Base-by-base conservation (phyloP, 2,329 filamentous ascomycete species). In the Periglandula ipomoeae region DNA sequence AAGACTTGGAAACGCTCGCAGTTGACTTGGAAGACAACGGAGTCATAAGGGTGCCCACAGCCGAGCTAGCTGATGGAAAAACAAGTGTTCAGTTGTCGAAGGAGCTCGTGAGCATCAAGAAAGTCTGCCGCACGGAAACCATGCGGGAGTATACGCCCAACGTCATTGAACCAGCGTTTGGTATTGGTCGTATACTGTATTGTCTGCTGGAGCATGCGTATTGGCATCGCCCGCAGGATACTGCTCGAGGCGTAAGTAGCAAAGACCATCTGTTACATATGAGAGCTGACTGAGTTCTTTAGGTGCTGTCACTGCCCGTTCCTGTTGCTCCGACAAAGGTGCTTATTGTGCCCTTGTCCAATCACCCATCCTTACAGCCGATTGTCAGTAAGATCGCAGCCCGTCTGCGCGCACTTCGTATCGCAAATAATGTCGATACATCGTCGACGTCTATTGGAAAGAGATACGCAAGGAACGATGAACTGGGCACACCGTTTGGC, bases 141-240 rank as follows among this genome's bases (percentile, higher is more conserved):
- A n/a, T n/a, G n/a, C n/a, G 93, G 59, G 90, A 96, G 66, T 98
- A 88, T 72, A 94, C 85, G 1, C 91, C 91, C 52, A 96, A 96
- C 63, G 89, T 95, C 43, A 94, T 97, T 59, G 93, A 98, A 72
- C 93, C 91, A 2, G 96, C 91, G 1, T 98, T 97, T 61, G 91
- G 91, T 74, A 95, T 97, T 61, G 93, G 91, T 51, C 82, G 91
- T 59, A 96, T 97, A 53, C 74, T 97, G 50, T 97, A 95, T 74
- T 84, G 86, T 52, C 73, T 98, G 60, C 86, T 95, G 63, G 93
- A 98, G 73, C 93, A 98, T 70, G 91, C 88, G 84, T 47, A 86
- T 93, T 55, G 75, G 65, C 48, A 75, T 65, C 51, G 79, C 70
- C 8, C 66, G 82, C 46, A 84, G 67, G 80, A 71, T 44, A 89